Base-by-base conservation (phyloP, 2,329 filamentous ascomycete genomes). In the Cadophora sp. region DNA sequence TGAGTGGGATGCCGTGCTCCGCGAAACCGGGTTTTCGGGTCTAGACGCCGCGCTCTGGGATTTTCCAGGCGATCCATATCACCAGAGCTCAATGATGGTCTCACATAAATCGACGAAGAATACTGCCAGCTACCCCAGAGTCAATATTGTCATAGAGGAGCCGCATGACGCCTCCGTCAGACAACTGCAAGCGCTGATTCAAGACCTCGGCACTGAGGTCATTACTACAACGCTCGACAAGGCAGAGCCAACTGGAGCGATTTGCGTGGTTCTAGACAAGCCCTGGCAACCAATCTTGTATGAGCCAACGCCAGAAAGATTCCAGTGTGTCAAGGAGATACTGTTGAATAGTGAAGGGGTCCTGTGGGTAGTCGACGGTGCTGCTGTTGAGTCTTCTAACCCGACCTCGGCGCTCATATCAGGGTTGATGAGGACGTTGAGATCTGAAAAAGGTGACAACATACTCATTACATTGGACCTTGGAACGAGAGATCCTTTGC, bases 61-160 rank as follows among this genome's bases (percentile, higher is more conserved):
- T 46, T 58, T 37, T 9, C 26, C 51, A 6, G 62, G 50, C 40
- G 62, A 9, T 19, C 48, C 48, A 22, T 24, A 26, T 9, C 62
- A 50, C 34, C 62, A 64, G 58, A 51, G 50, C 11, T 46, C 27
- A 19, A 64, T 51, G 4, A 64, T 64, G 51, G 58, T 48, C 58
- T 58, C 62, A 26, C 48, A 7, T n/a, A 51, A 50, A 19, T 37
- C 5, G 24, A 56, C 51, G 31, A 34, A 19, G 12, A 43, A 58
- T 4, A 14, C 22, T 46, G 11, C 14, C 7, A 14, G 22, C 9
- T 29, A 14, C 31, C 24, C 26, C 11, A 29, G 40, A n/a, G 3
- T 64, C 5, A 34, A 58, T 50, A n/a, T 58, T 1, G 50, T 64
- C 19, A 37, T 37, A 8, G 34, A 48, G 22, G 14, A 50, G 24